Base-by-base conservation (phyloP, 2,329 filamentous ascomycete species). In the Cordyceps cicadae region DNA sequence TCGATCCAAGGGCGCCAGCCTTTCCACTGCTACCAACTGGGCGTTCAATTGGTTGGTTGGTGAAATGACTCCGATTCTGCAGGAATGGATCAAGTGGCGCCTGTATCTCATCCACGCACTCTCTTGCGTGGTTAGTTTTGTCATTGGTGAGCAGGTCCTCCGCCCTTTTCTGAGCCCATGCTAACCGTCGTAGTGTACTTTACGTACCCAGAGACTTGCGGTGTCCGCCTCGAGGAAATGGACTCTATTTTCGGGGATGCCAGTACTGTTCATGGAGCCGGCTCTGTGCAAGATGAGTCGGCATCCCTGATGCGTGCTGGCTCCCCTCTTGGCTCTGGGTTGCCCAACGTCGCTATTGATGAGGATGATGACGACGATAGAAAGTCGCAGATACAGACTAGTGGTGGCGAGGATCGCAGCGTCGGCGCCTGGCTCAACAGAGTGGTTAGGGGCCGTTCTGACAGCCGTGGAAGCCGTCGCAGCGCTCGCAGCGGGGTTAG, bases 41-140 rank as follows among this genome's bases (percentile, higher is more conserved):
- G 92, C 93, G 1, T 96, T 94, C 76, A 99, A 99, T 76, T 99
- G 92, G 89, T 79, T 97, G 29, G 94, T 97, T 3, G 94, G 94
- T 66, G 90, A 96, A 74, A 84, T 97, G 80, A 99, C 94, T 0
- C 94, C 94, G 2, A 86, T 97, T 59, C 79, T 97, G 62, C 93
- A 99, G 73, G 90, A 94, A 68, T 86, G 82, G 75, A 97, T 99
- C 68, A 85, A 88, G 68, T 99, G 94, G 94, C 86, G 94, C 39
- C 79, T 97, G 63, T 99, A 99, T 70, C 82, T 99, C 53, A 80
- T 99, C 17, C 94, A 99, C 74, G 94, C 94, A 1, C 97, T 97
- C 74, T 97, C 96, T 78, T 99, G 94, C 72, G 91, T 90, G 58
- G 86, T 87, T 65, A 96, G 91, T 82, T 97, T 99, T 71, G 88